Conservation (phyloP, 2,329 filamentous ascomycete genomes). For the Neopestalotiopsis rosae region DNA sequence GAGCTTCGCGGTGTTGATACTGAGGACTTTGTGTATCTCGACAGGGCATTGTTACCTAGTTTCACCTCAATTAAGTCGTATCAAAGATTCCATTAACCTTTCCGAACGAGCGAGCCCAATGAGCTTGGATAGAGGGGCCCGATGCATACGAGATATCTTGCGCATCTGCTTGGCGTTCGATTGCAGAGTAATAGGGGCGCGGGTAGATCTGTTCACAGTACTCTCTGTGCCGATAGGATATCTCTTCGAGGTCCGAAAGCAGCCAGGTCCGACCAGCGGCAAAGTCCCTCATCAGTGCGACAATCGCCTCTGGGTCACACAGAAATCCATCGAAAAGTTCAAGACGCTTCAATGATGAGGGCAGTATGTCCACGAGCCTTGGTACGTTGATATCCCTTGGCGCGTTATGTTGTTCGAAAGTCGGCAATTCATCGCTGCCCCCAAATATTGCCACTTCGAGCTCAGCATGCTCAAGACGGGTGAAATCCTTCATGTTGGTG, state of each 20-base stretch:
- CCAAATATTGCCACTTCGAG: constrained; percentile 16
- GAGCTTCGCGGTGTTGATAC: no score
- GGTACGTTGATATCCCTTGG: background rate
- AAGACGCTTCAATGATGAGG: background rate
- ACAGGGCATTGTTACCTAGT: background rate
- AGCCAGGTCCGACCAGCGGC: constrained; percentile 8
- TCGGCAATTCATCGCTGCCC: constrained; percentile 10
- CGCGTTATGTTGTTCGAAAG: background rate
- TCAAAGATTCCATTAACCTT: background rate
- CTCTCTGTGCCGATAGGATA: background rate
- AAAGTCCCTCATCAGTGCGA: constrained; percentile 1
- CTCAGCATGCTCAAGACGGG: constrained; percentile 18
- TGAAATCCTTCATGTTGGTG: constrained; percentile 21
- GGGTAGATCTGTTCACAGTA: background rate
- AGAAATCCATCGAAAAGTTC: background rate
- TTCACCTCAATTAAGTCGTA: background rate
- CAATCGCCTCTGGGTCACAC: background rate
- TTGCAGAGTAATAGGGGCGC: background rate
- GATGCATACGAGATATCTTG: background rate
- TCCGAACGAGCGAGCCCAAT: background rate
- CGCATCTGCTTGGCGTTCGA: background rate
- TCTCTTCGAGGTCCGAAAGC: constrained; percentile 5
- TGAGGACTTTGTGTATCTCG: background rate
- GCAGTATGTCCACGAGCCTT: constrained; percentile 12
- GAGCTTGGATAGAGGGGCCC: background rate